Base-by-base conservation (phyloP, 148 eudicot species). In the Rhododendron ferrugineum region DNA sequence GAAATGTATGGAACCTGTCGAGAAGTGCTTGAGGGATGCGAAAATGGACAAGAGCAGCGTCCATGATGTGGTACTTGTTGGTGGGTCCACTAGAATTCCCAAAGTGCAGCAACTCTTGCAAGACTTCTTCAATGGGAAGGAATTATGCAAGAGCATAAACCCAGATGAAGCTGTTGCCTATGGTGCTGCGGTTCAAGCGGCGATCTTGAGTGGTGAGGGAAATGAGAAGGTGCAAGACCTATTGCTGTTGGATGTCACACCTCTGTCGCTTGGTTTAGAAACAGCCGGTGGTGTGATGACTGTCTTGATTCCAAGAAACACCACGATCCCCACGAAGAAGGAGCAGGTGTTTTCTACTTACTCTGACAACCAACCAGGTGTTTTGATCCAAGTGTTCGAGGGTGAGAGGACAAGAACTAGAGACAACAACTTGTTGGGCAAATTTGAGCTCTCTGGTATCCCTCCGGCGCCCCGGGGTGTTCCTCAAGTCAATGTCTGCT, bases 151-250 rank as follows among this genome's bases (percentile, higher is more conserved):
- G 83, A 86, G 87, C 68, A 84, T 89, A 11, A 86, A 89, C 56
- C 87, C 90, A 0, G 90, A 89, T 70, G 90, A 89, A 32, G 90
- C 88, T 11, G 88, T 89, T 77, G 90, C 90, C 9, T 89, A 86
- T 82, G 90, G 90, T 40, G 90, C 90, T 16, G 87, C 90, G 3
- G 90, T 89, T 5, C 90, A 89, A 60, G 90, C 90, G 4, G 88
- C n/a, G n/a, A n/a, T n/a, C n/a, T n/a, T n/a, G n/a, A n/a, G n/a
- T n/a, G n/a, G n/a, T 16, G 88, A 82, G 82, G 87, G 87, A 22
- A 82, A 86, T 49, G 85, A 82, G 79, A 84, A 76, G 83, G 86
- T 88, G 42, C 88, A 86, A 46, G 90, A 89, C 79, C 85, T 89
- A 4, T 52, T 89, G 22, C 83, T 89, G 0, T 36, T 84, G 80